Base-by-base conservation (phyloP, 1,284 basidiomycete species). In the Tylopilus orsonianus region DNA sequence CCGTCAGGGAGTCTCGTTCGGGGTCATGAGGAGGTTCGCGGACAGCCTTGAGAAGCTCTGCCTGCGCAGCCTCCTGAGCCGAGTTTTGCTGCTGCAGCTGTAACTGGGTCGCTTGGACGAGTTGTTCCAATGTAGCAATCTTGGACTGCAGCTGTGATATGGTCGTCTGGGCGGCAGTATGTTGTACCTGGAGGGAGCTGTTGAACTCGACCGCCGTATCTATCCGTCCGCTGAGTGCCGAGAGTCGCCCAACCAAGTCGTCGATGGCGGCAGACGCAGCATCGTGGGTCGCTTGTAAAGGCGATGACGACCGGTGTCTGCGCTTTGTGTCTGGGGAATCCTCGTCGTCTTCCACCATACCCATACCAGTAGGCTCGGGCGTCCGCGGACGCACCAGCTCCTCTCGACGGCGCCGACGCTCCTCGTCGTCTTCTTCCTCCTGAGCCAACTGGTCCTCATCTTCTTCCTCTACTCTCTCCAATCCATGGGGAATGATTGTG, bases 171-270 rank as follows among this genome's bases (percentile, higher is more conserved):
- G 93, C 90, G 20, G 81, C 78, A 1, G 78, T 69, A 56, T 97
- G 93, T 64, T 96, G 90, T 0, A 76, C 77, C 62, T 93, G 88
- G 6, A 97, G 74, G 0, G 78, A 77, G 7, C 79, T 77, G 14
- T 89, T 91, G 49, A 93, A 71, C 44, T 85, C 79, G 22, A 94
- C 74, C 0, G 93, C 88, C 14, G 83, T 80, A 50, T 87, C 83
- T 39, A 97, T 83, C 63, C 93, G 90, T 16, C 74, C 71, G 0
- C 88, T 79, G 4, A 97, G 79, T 0, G 77, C 72, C 16, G 83
- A 75, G 22, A 97, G 75, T 8, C 90, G 85, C n/a, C 78, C 74
- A 2, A 79, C 74, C 4, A 95, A 74, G n/a, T 87, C 84, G 27
- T 83, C 79, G 50, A 79, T 63, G 44, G 55, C 58, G 41, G 48